phyloP scores from a whole-genome alignment of 768 basidiomycete genomes.

The Amanita inopinata region DNA sequence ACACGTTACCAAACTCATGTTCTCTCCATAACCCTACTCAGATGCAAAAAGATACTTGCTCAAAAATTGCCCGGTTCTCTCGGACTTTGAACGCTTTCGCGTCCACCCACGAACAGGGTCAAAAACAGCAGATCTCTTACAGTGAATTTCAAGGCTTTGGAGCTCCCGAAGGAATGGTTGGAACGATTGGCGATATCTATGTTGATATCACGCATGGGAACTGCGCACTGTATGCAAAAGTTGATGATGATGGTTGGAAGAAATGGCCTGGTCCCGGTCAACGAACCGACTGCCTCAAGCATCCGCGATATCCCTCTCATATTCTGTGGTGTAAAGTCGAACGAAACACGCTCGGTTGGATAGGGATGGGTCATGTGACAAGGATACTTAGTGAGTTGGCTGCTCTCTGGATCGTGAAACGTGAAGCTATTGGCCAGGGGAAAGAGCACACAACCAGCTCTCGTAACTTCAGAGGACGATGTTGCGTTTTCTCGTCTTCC shows the following conservation, averaged over 20 bases:
- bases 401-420: not conserved
- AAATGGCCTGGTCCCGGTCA: slow-evolving; percentile 2
- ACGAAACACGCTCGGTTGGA: not conserved
- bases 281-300: not conserved
- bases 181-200: slow-evolving; percentile 1
- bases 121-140: too few relatives aligned
- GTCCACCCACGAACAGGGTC: too few relatives aligned
- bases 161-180: not conserved
- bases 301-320: not conserved
- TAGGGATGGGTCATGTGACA: not conserved
- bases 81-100: too few relatives aligned
- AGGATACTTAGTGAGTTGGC: not conserved
- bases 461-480: too few relatives aligned
- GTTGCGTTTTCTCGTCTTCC: too few relatives aligned
- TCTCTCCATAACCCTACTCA: too few relatives aligned
- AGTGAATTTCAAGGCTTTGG: slow-evolving; percentile 5
- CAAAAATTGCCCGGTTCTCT: too few relatives aligned
- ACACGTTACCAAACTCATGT: too few relatives aligned
- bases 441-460: not conserved
- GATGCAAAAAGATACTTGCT: too few relatives aligned
- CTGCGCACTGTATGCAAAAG: not conserved
- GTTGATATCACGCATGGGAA: slow-evolving; percentile 2
- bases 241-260: not conserved
- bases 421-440: not conserved
- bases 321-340: slow-evolving; percentile 4